Conservation (phyloP, 805 yeast species). For the Kregervanrija pseudodelftensis region DNA sequence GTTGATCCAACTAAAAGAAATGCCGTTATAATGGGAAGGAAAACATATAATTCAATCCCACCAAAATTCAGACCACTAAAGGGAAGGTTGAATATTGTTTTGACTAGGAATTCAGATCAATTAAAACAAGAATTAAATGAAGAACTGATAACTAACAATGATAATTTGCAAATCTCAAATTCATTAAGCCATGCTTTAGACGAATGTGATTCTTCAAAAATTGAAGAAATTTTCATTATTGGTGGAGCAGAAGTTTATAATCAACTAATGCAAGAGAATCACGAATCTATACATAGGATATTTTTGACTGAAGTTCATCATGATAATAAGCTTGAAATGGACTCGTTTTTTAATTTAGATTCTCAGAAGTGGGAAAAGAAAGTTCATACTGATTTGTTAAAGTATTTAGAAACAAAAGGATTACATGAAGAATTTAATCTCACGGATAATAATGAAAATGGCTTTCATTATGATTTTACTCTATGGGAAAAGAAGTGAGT, state of each 20-base stretch:
- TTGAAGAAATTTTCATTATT: conserved; percentile 69
- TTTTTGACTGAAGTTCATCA: conserved; percentile 61
- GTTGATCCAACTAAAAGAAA: conserved; percentile 34
- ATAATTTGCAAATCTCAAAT: conserved; percentile 24
- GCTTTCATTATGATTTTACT: conserved; percentile 50
- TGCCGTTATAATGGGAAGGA: conserved; percentile 93
- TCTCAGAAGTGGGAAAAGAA: conserved; percentile 31
- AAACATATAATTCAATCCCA: conserved; percentile 95
- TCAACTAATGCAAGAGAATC: conserved; percentile 26
- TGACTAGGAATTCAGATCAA: conserved; percentile 43
- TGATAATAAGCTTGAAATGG: conserved; percentile 45
- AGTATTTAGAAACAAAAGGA: conserved; percentile 33
- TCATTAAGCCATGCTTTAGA: conserved; percentile 39
- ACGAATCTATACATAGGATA: conserved; percentile 41
- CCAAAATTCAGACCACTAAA: conserved; percentile 74
- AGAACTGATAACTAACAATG: conserved; percentile 17
- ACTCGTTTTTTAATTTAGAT: conserved; percentile 54
- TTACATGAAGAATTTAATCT: conserved; percentile 21
- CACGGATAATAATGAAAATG: conserved; percentile 29
- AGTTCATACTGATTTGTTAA: conserved; percentile 29
- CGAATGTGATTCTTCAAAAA: conserved; percentile 14
- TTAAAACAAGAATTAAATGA: conserved; percentile 19
- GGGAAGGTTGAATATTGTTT: conserved; percentile 64
- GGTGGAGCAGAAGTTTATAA: conserved; percentile 91
- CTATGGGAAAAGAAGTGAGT: conserved; percentile 41